Evolutionary conservation across 129 eudicot species (phyloP), one percentile per base, ranked within the genome.

Genomic region (Centrapalus pauciflorus): DNA sequence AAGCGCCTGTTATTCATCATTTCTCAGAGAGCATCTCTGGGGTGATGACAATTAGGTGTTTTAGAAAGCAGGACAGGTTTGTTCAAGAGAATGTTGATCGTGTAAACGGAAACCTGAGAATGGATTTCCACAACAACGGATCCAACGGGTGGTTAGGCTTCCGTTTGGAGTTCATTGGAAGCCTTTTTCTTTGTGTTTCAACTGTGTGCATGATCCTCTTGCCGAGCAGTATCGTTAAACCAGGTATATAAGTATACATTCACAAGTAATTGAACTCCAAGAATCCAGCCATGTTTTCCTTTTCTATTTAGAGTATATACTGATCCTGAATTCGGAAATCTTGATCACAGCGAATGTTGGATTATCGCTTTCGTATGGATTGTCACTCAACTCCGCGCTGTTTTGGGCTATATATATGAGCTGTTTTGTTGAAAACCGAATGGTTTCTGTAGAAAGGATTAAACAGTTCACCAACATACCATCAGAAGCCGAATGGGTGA

Each of bases 391-490:
- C 38, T 52, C 69, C 0, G 73, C 71, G 60, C 43, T 87, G 41
- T 78, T 73, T 66, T 82, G 63, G 68, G 82, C 89, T 19, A 56
- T 87, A 48, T 87, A 78, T 60, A 55, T 62, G 61, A 84, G 95
- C 58, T 90, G 97, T 75, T 76, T 80, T 32, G 62, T 80, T 57
- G 95, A 90, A 52, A 90, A 87, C 71, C 73, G 61, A 58, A 84
- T 90, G 97, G 95, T 90, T 40, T 90, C 97, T 1, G 88, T 90
- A 9, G 97, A 90, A 76, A 87, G 97, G 74, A 76, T 90, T 8
- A 85, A 84, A 71, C 97, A 90, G 71, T 90, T 84, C 69, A 72
- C 87, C 12, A 77, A 71, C 40, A 82, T 90, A 49, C 87, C 92
- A 24, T 84, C 93, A 24, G 97, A 90, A 79, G 87, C 97, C 8